phyloP scores from a whole-genome alignment of 1,139 yeast species.

The Lodderomyces elongisporus region DNA sequence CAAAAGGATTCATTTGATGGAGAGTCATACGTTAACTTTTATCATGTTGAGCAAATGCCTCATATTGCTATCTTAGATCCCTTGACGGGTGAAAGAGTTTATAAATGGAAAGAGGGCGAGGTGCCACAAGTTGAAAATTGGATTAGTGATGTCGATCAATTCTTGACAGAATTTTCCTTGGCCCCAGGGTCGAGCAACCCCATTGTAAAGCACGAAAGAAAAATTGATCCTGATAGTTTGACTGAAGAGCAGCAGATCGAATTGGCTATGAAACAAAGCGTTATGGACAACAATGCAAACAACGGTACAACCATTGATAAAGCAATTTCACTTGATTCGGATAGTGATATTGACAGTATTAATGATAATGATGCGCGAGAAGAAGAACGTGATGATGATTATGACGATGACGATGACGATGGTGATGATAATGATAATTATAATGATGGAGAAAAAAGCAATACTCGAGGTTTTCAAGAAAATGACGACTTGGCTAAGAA shows the following conservation, averaged over 20 bases:
- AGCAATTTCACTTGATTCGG: slow-evolving; percentile 25
- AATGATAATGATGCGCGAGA: too few species aligned
- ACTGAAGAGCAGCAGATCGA: slow-evolving; percentile 85
- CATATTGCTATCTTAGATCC: slow-evolving; percentile 93
- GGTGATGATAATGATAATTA: slow-evolving; percentile 7
- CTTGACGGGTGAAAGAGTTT: slow-evolving; percentile 85
- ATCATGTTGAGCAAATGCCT: slow-evolving; percentile 64
- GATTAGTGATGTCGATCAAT: slow-evolving; percentile 55
- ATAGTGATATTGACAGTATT: slow-evolving; percentile 14
- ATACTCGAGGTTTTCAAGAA: background rate
- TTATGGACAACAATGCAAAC: slow-evolving; percentile 22
- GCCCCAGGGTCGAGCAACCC: slow-evolving; percentile 69
- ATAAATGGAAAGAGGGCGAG: slow-evolving; percentile 57
- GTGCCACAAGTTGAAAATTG: slow-evolving; percentile 58
- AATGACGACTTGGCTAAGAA: background rate
- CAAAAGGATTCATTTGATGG: slow-evolving; percentile 76
- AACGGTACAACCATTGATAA: slow-evolving; percentile 19
- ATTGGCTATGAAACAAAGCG: slow-evolving; percentile 67
- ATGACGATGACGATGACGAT: slow-evolving; percentile 11
- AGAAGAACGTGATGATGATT: too few species aligned
- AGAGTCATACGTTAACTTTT: slow-evolving; percentile 61
- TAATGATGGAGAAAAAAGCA: too few species aligned
- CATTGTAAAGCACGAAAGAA: slow-evolving; percentile 47
- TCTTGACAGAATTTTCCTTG: slow-evolving; percentile 60
- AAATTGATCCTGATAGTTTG: slow-evolving; percentile 56